Conservation (phyloP, 1,284 basidiomycete species). For the Dichomitus squalens region DNA sequence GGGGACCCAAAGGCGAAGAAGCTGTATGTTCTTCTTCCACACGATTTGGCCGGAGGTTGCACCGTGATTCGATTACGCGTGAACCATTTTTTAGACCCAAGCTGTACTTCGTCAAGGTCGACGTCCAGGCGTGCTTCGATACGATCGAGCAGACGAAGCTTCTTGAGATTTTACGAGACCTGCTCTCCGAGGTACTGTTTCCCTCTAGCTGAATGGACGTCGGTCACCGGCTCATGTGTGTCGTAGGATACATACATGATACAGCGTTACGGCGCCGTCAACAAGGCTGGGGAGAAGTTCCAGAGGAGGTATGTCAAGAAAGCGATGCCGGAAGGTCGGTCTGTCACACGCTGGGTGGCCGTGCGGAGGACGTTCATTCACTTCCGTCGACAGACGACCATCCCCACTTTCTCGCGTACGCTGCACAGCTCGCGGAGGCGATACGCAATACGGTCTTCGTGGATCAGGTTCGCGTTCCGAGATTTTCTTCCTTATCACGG, state of each 20-base stretch:
- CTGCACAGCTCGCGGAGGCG: slow-evolving; percentile 61
- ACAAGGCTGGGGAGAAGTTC: slow-evolving; percentile 50
- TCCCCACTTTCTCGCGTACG: slow-evolving; percentile 72
- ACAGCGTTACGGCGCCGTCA: slow-evolving; percentile 66
- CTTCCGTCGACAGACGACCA: slow-evolving; percentile 55
- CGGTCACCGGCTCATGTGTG: not conserved
- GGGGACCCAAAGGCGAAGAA: slow-evolving; percentile 37
- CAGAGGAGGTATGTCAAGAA: slow-evolving; percentile 60
- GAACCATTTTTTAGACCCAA: slow-evolving; percentile 59
- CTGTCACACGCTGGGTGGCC: not conserved
- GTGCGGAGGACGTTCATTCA: not conserved
- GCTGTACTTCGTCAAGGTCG: slow-evolving; percentile 95
- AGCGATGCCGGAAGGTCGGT: slow-evolving; percentile 67
- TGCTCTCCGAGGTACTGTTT: slow-evolving; percentile 69
- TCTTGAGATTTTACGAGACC: slow-evolving; percentile 71
- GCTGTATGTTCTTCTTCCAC: slow-evolving; percentile 48
- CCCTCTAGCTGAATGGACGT: too few species aligned
- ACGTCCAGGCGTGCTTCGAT: slow-evolving; percentile 96
- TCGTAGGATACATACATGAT: slow-evolving; percentile 64
- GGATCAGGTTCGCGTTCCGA: slow-evolving; percentile 63
- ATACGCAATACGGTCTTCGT: slow-evolving; percentile 83
- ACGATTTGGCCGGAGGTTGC: not conserved
- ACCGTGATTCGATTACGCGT: too few species aligned
- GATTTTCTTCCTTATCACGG: too few species aligned
- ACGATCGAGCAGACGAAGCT: slow-evolving; percentile 91